Conservation (phyloP, 192 early-diverging fungal species). For the Dispira parvispora region DNA sequence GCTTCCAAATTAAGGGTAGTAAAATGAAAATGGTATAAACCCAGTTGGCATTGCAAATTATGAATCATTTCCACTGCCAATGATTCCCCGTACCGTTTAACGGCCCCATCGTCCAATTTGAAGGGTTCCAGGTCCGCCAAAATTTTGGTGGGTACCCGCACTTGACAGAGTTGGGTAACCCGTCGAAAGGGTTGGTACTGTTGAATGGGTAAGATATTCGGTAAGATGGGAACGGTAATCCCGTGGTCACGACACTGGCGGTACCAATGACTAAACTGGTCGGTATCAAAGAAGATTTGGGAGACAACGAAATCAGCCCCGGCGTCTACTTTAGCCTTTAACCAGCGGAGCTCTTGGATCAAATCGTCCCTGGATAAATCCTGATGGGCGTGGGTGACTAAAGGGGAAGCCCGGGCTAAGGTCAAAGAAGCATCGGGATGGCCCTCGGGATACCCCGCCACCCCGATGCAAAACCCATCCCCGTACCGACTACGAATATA, state of each 20-base stretch:
- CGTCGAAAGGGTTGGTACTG: conserved; percentile 77
- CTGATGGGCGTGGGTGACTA: not conserved
- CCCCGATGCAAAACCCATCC: conserved; percentile 90
- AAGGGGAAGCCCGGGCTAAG: conserved; percentile 1
- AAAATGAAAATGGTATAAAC: conserved; percentile 68
- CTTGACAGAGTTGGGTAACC: conserved; percentile 72
- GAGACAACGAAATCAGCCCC: conserved; percentile 93
- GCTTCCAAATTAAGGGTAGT: conserved; percentile 89
- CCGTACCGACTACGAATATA: conserved; percentile 78
- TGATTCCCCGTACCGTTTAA: conserved; percentile 82
- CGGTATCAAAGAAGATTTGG: conserved; percentile 83
- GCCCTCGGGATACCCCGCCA: conserved; percentile 83
- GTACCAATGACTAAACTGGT: conserved; percentile 65
- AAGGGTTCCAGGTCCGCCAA: conserved; percentile 66
- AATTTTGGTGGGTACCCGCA: conserved; percentile 61
- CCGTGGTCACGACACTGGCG: conserved; percentile 54
- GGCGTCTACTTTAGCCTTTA: conserved; percentile 77
- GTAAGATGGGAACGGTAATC: conserved; percentile 59
- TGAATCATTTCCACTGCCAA: conserved; percentile 62
- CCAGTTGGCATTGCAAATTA: conserved; percentile 12
- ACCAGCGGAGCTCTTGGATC: conserved; percentile 46
- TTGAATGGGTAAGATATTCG: conserved; percentile 93
- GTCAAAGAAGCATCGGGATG: conserved; percentile 37
- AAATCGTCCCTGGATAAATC: not conserved
- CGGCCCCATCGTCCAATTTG: conserved; percentile 88